Evolutionary conservation across 257 asterid genomes (phyloP).

Genomic region (Solanum etuberosum): DNA sequence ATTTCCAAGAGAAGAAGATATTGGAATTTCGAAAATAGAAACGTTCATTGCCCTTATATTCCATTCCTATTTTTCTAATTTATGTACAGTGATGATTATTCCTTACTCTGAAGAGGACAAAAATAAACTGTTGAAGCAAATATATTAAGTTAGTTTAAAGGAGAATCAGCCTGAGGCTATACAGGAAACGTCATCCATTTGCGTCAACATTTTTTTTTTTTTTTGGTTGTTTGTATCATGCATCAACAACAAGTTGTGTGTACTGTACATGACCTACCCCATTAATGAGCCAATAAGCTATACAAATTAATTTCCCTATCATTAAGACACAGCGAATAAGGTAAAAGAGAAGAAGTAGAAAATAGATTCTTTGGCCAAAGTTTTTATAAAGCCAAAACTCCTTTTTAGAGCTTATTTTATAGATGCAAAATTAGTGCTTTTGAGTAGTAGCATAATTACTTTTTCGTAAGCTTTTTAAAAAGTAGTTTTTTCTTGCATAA

Average conservation of each 20-base stretch:
- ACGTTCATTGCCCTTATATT: background rate
- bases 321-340: background rate
- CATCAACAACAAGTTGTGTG: background rate
- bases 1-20: background rate
- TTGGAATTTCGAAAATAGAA: background rate
- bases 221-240: background rate
- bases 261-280: background rate
- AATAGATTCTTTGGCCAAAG: background rate
- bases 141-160: background rate
- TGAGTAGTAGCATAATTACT: background rate
- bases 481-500: background rate
- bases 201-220: background rate
- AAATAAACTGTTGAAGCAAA: background rate
- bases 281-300: background rate
- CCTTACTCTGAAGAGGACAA: background rate
- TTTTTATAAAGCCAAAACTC: background rate
- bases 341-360: background rate
- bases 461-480: background rate
- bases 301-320: background rate
- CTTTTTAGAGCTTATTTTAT: background rate
- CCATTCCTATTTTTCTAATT: no score
- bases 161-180: background rate
- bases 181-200: background rate
- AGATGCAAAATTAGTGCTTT: background rate
- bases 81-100: background rate